These are phyloP conservation scores for Mikania micrantha DNA, from an alignment of 129 eudicot genomes.

Conservation along the genomic window DNA sequence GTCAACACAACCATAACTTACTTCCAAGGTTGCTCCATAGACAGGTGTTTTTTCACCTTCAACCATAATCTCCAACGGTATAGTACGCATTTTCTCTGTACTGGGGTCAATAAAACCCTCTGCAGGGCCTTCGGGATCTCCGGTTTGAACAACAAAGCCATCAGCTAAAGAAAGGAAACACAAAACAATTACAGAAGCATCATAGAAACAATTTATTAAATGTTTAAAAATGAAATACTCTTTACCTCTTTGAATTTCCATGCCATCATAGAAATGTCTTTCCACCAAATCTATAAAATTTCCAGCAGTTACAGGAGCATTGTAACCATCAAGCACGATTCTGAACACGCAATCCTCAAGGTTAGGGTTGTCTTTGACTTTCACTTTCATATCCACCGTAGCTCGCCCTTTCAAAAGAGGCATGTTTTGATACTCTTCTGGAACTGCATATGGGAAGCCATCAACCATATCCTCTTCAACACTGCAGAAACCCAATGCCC, in stretches of 20 bases:
- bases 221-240: neutral
- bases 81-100: conserved; percentile 84
- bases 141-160: conserved; percentile 97
- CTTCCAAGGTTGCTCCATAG: conserved; percentile 88
- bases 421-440: conserved; percentile 88
- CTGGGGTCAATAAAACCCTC: conserved; percentile 99
- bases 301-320: conserved; percentile 98
- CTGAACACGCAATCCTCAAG: conserved; percentile 74
- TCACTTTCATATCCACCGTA: conserved; percentile 96
- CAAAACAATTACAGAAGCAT: neutral
- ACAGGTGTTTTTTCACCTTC: conserved; percentile 85
- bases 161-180: conserved; percentile 54
- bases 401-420: conserved; percentile 96
- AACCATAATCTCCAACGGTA: conserved; percentile 89
- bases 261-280: conserved; percentile 97
- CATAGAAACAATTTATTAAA: neutral
- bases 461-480: conserved; percentile 99
- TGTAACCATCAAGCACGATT: conserved; percentile 88
- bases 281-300: conserved; percentile 94
- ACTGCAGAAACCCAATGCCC: conserved; percentile 99
- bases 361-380: conserved; percentile 96
- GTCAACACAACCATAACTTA: conserved; percentile 31
- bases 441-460: conserved; percentile 92
- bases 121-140: conserved; percentile 98
- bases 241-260: conserved; percentile 96